Percentiles rank a stretch among this genome's conserved stretches.
These are phyloP conservation scores for Ceratobasidium sp. DNA, from an alignment of 1,284 basidiomycete genomes.

Conservation along the genomic window DNA sequence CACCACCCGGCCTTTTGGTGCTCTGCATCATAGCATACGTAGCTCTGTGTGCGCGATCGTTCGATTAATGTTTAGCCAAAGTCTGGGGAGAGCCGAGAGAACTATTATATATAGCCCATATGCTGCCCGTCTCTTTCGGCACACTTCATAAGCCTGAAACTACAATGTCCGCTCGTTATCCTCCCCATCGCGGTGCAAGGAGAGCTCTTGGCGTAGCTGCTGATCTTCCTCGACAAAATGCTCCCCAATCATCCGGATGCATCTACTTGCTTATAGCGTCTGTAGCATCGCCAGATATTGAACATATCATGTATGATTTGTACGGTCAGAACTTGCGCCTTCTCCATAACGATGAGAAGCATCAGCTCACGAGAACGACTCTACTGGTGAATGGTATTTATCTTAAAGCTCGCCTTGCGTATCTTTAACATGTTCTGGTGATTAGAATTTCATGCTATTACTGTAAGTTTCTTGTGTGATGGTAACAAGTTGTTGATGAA, in stretches of 20 bases:
- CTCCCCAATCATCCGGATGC: not conserved
- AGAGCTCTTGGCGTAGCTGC: not conserved
- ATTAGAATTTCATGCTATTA: not conserved
- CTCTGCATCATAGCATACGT: too few species aligned
- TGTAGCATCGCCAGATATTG: not conserved
- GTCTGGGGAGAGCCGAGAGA: too few species aligned
- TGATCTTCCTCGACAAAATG: not conserved
- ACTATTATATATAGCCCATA: not conserved
- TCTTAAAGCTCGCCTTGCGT: not conserved
- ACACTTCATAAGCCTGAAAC: not conserved
- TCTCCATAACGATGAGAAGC: not conserved
- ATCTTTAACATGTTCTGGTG: too few species aligned
- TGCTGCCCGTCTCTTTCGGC: not conserved
- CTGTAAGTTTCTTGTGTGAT: not conserved
- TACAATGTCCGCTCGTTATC: not conserved
- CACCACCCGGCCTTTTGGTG: not conserved
- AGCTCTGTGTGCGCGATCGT: too few species aligned
- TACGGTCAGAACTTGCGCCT: not conserved
- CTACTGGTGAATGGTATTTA: not conserved
- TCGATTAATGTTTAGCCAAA: too few species aligned
- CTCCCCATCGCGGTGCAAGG: not conserved
- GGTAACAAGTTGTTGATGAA: not conserved
- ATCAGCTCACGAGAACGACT: not conserved
- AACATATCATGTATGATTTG: not conserved
- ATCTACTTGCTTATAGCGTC: not conserved